These are phyloP conservation scores for Talinum fruticosum DNA, from an alignment of 148 eudicot species.

Conservation along the genomic window DNA sequence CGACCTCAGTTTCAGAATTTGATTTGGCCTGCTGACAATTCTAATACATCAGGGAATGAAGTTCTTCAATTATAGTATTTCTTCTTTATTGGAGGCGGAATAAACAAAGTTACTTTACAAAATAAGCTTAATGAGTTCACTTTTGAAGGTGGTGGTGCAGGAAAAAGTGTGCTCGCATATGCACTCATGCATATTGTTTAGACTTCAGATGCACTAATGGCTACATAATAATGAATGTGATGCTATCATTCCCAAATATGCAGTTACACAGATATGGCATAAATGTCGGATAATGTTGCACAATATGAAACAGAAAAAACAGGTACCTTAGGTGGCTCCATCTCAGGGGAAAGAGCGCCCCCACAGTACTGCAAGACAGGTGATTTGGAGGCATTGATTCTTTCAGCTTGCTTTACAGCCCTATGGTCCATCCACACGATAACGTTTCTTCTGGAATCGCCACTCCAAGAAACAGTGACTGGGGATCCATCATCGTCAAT, in stretches of 20 bases:
- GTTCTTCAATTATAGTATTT: too few species aligned
- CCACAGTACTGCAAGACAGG: constrained; percentile 96
- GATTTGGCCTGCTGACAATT: too few species aligned
- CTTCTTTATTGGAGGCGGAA: too few species aligned
- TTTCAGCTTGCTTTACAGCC: constrained; percentile 98
- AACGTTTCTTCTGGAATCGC: constrained; percentile 93
- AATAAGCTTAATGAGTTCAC: neutral
- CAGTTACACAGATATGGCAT: neutral
- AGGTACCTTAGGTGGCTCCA: constrained; percentile 96
- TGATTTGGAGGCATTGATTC: constrained; percentile 77
- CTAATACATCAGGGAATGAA: too few species aligned
- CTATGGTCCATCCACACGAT: constrained; percentile 99
- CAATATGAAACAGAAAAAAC: constrained; percentile 2
- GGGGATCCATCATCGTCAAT: constrained; percentile 90
- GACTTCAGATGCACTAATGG: neutral
- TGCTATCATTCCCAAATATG: neutral
- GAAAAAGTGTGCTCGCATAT: neutral
- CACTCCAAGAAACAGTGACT: constrained; percentile 95
- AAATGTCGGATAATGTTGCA: neutral
- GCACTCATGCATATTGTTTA: neutral
- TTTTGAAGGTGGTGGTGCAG: neutral
- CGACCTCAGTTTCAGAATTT: too few species aligned
- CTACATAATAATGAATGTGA: neutral
- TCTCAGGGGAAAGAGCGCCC: constrained; percentile 95
- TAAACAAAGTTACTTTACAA: neutral